These are phyloP conservation scores for Eucalyptus victrix DNA, from an alignment of 345 rosid genomes.

Conservation along the genomic window DNA sequence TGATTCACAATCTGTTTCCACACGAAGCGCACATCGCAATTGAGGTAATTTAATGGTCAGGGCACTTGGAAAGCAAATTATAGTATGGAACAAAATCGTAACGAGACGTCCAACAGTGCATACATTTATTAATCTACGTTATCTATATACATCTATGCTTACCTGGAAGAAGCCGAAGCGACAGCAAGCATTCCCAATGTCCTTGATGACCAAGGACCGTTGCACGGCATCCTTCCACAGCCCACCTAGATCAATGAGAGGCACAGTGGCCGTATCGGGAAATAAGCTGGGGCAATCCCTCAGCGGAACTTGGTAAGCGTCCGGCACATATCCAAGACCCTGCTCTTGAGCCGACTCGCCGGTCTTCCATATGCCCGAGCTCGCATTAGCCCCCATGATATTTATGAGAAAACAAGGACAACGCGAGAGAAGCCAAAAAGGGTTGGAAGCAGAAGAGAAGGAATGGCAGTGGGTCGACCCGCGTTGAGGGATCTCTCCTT, in stretches of 20 bases:
- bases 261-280: conserved; percentile 7
- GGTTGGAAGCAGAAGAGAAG: neutral
- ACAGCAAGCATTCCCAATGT: conserved; percentile 29
- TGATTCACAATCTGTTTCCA: conserved; percentile 37
- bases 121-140: neutral
- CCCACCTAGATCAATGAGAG: conserved; percentile 34
- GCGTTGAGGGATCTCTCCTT: neutral
- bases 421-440: neutral
- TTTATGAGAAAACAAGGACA: neutral
- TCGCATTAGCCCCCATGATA: neutral
- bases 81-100: neutral
- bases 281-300: conserved; percentile 2
- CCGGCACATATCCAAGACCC: conserved; percentile 18
- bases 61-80: neutral
- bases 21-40: neutral
- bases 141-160: neutral
- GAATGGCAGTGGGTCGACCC: neutral
- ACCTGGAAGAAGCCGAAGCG: conserved; percentile 49
- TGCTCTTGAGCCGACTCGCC: conserved; percentile 26
- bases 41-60: neutral
- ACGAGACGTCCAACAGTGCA: neutral
- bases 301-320: conserved; percentile 18
- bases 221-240: conserved; percentile 6
- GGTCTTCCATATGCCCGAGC: neutral
- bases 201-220: conserved; percentile 18